phyloP scores from a whole-genome alignment of 345 rosid genomes.

The Noccaea caerulescens region DNA sequence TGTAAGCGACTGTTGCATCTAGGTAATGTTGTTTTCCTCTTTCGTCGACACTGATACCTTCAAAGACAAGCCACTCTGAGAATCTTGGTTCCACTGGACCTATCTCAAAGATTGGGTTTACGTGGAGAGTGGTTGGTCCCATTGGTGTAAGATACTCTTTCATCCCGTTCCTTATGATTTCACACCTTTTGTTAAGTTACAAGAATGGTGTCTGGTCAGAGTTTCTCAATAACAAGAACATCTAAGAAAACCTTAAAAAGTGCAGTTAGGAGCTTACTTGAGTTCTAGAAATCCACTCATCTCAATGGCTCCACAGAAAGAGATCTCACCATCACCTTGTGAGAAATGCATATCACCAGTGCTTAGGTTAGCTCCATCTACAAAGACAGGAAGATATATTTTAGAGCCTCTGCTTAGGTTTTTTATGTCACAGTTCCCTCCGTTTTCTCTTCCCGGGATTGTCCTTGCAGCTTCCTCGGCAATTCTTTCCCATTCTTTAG shows the following conservation, averaged over 20 bases:
- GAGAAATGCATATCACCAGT: conserved; percentile 98
- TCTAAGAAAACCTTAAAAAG: neutral
- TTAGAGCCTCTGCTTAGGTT: conserved; percentile 87
- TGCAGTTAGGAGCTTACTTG: conserved; percentile 50
- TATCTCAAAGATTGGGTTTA: conserved; percentile 87
- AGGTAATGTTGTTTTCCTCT: conserved; percentile 82
- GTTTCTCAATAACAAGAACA: neutral
- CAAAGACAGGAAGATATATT: conserved; percentile 81
- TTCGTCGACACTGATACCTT: conserved; percentile 89
- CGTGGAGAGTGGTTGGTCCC: conserved; percentile 91
- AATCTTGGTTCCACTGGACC: conserved; percentile 94
- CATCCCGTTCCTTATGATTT: conserved; percentile 85
- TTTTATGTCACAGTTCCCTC: conserved; percentile 94
- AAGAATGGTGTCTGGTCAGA: neutral
- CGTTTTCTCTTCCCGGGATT: conserved; percentile 90
- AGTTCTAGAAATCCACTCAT: conserved; percentile 91
- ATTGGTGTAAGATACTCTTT: conserved; percentile 92
- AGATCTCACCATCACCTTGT: conserved; percentile 92
- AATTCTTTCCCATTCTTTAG: conserved; percentile 79
- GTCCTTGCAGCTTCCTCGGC: conserved; percentile 81
- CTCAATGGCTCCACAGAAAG: conserved; percentile 95
- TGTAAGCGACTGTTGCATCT: conserved; percentile 87
- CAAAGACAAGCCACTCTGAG: conserved; percentile 91
- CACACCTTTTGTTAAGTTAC: conserved; percentile 55
- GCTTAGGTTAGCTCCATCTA: conserved; percentile 89